Percentiles rank a stretch among this genome's conserved stretches.
These are phyloP conservation scores for Mytilinidion resinicola DNA, from an alignment of 495 filamentous ascomycete species.

Conservation along the genomic window DNA sequence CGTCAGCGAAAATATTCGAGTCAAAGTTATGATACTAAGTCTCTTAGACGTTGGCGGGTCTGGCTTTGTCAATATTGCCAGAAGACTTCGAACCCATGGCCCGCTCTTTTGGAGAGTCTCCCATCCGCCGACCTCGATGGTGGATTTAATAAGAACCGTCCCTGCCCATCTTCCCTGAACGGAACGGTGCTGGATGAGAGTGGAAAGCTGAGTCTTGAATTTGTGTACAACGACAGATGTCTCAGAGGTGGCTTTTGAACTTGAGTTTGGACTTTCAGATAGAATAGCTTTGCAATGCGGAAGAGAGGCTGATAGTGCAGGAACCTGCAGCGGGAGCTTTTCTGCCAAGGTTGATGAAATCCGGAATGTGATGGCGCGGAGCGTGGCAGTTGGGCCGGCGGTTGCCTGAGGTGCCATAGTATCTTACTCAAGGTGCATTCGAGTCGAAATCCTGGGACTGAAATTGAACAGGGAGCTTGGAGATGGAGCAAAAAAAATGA, in stretches of 20 bases:
- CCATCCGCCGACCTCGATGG: slow-evolving; percentile 73
- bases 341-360: slow-evolving; percentile 31
- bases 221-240: slow-evolving; percentile 63
- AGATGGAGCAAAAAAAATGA: background rate
- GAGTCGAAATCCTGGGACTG: background rate
- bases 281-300: slow-evolving; percentile 32
- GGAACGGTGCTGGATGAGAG: slow-evolving; percentile 65
- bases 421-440: too few relatives aligned
- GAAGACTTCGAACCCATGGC: slow-evolving; percentile 64
- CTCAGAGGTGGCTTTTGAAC: slow-evolving; percentile 54
- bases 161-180: slow-evolving; percentile 68
- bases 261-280: slow-evolving; percentile 19
- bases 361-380: slow-evolving; percentile 33
- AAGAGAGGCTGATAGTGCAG: slow-evolving; percentile 28
- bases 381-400: slow-evolving; percentile 4
- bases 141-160: slow-evolving; percentile 69
- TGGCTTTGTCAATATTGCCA: slow-evolving; percentile 63
- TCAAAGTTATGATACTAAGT: slow-evolving; percentile 66
- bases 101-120: slow-evolving; percentile 63
- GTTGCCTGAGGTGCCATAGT: slow-evolving; percentile 7
- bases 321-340: slow-evolving; percentile 31
- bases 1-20: slow-evolving; percentile 73
- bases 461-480: background rate
- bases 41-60: slow-evolving; percentile 67
- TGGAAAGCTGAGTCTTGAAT: slow-evolving; percentile 68